Percentiles rank a stretch among this genome's conserved stretches.
Evolutionary conservation across 2,329 filamentous ascomycete genomes (phyloP).

Genomic region (Alternaria brassicicola): DNA sequence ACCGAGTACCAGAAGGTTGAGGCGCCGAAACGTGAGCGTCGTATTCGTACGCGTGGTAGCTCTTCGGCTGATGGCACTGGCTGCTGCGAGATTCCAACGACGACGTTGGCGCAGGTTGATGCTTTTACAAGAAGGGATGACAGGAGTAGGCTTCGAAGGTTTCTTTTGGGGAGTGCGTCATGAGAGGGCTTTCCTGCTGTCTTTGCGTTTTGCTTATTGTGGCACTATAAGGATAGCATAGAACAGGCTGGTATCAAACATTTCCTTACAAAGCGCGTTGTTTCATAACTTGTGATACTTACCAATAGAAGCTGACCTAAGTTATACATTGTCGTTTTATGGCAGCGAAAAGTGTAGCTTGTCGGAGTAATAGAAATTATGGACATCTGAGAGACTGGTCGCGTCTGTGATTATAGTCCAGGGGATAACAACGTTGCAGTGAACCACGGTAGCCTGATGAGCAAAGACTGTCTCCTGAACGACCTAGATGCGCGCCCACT

Average conservation of each 20-base stretch:
- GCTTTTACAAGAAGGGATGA: constrained; percentile 2
- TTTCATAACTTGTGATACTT: neutral
- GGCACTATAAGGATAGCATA: neutral
- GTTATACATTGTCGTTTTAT: neutral
- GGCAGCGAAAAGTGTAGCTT: neutral
- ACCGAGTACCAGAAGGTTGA: constrained; percentile 16
- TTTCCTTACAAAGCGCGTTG: neutral
- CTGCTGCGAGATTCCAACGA: constrained; percentile 4
- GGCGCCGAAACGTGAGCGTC: constrained; percentile 5
- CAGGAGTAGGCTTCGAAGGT: neutral
- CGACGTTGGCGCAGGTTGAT: constrained; percentile 7
- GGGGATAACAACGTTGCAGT: constrained; percentile 9
- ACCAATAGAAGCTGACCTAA: neutral
- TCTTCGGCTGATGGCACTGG: constrained; percentile 4
- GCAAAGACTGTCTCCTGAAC: constrained; percentile 22
- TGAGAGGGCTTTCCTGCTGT: neutral
- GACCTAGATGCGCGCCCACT: constrained; percentile 23
- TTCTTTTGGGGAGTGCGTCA: neutral
- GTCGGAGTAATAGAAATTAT: neutral
- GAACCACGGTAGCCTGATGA: constrained; percentile 14
- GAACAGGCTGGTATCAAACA: neutral
- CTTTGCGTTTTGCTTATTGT: neutral
- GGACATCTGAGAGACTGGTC: neutral
- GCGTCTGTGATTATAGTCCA: constrained; percentile 15
- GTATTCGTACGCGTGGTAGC: neutral